Evolutionary conservation across 352 stramenopile genomes (phyloP).

Genomic region (Stephanocyclus meneghinianus): DNA sequence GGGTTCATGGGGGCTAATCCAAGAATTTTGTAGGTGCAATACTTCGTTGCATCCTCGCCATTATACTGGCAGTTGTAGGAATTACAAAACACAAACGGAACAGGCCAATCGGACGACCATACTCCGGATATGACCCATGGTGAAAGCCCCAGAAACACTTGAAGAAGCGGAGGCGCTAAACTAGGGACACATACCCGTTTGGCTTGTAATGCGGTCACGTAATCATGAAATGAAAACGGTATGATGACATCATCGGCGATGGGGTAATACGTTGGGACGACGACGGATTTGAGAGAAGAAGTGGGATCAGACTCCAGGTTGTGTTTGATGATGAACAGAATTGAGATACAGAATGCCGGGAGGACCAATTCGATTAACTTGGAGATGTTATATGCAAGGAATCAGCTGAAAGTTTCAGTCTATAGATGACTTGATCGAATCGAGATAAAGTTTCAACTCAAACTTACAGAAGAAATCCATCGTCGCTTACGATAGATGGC

Average conservation of each 20-base stretch:
- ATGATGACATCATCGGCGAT: slow-evolving; percentile 38
- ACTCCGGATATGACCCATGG: slow-evolving; percentile 46
- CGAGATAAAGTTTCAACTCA: neutral
- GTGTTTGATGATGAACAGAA: slow-evolving; percentile 54
- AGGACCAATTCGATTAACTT: slow-evolving; percentile 56
- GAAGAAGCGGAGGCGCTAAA: slow-evolving; percentile 4
- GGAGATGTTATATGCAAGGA: too few relatives aligned
- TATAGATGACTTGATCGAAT: neutral
- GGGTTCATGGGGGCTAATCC: slow-evolving; percentile 47
- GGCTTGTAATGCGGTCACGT: slow-evolving; percentile 47
- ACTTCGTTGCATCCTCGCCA: slow-evolving; percentile 42
- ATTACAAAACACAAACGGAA: slow-evolving; percentile 56
- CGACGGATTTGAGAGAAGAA: slow-evolving; percentile 37
- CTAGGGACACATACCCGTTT: slow-evolving; percentile 36
- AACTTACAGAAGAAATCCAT: slow-evolving; percentile 43
- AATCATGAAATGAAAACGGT: slow-evolving; percentile 55
- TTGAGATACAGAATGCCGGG: slow-evolving; percentile 39
- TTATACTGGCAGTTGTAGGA: slow-evolving; percentile 32
- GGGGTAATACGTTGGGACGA: slow-evolving; percentile 39
- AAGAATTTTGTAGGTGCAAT: slow-evolving; percentile 49
- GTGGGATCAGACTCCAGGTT: slow-evolving; percentile 45
- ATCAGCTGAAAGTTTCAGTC: neutral
- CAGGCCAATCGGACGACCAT: slow-evolving; percentile 34
- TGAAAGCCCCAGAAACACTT: slow-evolving; percentile 39
- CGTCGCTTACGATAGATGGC: slow-evolving; percentile 49